Base-by-base conservation (phyloP, 768 basidiomycete genomes). In the Russula foetens region DNA sequence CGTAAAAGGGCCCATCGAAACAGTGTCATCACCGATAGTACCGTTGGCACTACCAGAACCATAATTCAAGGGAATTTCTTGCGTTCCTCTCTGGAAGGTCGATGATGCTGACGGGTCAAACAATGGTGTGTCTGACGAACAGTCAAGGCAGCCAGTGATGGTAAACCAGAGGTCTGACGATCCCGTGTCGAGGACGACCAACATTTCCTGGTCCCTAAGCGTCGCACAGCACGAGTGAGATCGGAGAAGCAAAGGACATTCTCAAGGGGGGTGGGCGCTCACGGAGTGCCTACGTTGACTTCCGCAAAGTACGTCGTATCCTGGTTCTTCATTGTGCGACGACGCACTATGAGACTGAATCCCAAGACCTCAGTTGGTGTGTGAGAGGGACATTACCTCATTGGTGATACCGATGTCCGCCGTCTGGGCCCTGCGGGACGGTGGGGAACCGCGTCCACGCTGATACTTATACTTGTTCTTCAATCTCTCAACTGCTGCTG, bases 141-240 rank as follows among this genome's bases (percentile, higher is more conserved):
- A 90, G 56, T 60, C 63, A 12, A 6, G 21, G 68, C 82, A 92
- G 64, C 68, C 50, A 0, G 73, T 70, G 17, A 78, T 77, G 0
- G 86, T 85, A 7, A 99, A 79, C 95, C 94, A 99, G 5, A 98
- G 75, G 72, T 98, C 96, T 21, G 84, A 84, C 0, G 88, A 91
- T 15, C 93, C 93, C 0, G 96, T 98, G 71, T 98, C 96, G 33
- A 98, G 81, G 56, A 97, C 84, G 56, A 97, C 77, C 56, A 84
- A 77, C 69, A 97, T 87, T 2, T 74, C 44, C 70, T 93, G 91
- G 0, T 84, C 71, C 14, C 85, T 87, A 62, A 7, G 43, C 14
- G 14, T n/a, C 7, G 26, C 2, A 35, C 35, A 12, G 14, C 35
- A 35, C 2, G 8, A 55, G 33, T 35, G 29, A 53, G 24, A 24